A percentile compares a stretch with the other conserved stretches of the same genome.
These are phyloP conservation scores for Curvularia verruculosa DNA, from an alignment of 2,329 filamentous ascomycete species.

Conservation along the genomic window DNA sequence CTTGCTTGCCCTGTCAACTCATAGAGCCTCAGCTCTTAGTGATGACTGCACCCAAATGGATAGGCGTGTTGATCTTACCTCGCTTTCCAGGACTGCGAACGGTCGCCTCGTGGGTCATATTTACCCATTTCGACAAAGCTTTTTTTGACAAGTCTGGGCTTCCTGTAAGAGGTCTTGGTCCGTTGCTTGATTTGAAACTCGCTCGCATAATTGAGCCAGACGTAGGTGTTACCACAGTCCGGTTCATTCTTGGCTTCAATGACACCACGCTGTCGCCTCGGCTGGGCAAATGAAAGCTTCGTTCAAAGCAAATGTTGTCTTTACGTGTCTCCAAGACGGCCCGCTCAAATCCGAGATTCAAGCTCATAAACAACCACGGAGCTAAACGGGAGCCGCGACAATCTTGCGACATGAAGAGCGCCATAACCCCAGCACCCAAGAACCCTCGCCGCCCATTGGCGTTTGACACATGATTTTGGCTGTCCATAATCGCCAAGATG, in stretches of 20 bases:
- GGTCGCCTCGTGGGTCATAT: background rate
- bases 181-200: constrained; percentile 4
- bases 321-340: background rate
- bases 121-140: background rate
- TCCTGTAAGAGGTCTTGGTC: background rate
- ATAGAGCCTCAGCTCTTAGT: background rate
- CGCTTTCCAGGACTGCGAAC: background rate
- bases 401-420: constrained; percentile 19
- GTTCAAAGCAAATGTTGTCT: background rate
- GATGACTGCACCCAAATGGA: background rate
- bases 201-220: background rate
- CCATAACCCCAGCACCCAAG: constrained; percentile 15
- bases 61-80: background rate
- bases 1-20: background rate
- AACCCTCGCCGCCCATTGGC: constrained; percentile 14
- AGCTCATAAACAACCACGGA: constrained; percentile 2
- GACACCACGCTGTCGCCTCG: background rate
- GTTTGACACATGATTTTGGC: constrained; percentile 15
- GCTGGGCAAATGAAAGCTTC: background rate
- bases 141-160: background rate
- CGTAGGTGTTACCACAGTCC: background rate
- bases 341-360: background rate
- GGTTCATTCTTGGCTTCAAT: background rate
- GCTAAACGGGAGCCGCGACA: constrained; percentile 18
- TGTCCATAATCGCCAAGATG: constrained; percentile 6